Conservation (phyloP, 495 filamentous ascomycete species). For the Hyaloscypha variabilis region DNA sequence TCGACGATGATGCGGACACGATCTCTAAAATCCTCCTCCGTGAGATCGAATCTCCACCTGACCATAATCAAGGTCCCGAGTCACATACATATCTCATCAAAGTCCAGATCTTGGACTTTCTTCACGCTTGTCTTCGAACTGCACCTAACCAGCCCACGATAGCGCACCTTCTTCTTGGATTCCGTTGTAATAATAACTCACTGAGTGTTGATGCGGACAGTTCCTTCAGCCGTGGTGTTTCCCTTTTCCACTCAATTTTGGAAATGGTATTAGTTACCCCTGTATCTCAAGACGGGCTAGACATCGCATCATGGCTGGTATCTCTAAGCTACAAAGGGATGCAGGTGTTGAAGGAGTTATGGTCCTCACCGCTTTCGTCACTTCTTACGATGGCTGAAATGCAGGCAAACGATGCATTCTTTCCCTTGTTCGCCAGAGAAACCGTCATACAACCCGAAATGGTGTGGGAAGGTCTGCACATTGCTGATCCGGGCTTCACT, state of each 20-base stretch:
- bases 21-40: conserved; percentile 67
- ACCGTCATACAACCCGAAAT: conserved; percentile 62
- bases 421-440: conserved; percentile 67
- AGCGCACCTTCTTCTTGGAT: conserved; percentile 89
- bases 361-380: conserved; percentile 82
- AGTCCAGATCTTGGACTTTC: conserved; percentile 74
- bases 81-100: conserved; percentile 76
- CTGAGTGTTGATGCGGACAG: conserved; percentile 65
- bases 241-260: conserved; percentile 83
- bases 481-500: conserved; percentile 37
- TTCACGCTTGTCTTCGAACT: conserved; percentile 74
- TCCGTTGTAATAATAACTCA: conserved; percentile 68
- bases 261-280: conserved; percentile 65
- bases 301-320: conserved; percentile 71
- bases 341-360: conserved; percentile 77
- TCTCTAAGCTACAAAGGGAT: conserved; percentile 73
- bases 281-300: conserved; percentile 53
- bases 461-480: conserved; percentile 66
- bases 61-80: conserved; percentile 63
- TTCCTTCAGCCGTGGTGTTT: conserved; percentile 64
- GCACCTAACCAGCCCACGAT: conserved; percentile 75
- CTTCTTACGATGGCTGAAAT: conserved; percentile 75
- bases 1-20: conserved; percentile 71
- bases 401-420: conserved; percentile 72
- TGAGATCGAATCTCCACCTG: conserved; percentile 64